Conservation (phyloP, 495 filamentous ascomycete genomes). For the Talaromyces ruber region DNA sequence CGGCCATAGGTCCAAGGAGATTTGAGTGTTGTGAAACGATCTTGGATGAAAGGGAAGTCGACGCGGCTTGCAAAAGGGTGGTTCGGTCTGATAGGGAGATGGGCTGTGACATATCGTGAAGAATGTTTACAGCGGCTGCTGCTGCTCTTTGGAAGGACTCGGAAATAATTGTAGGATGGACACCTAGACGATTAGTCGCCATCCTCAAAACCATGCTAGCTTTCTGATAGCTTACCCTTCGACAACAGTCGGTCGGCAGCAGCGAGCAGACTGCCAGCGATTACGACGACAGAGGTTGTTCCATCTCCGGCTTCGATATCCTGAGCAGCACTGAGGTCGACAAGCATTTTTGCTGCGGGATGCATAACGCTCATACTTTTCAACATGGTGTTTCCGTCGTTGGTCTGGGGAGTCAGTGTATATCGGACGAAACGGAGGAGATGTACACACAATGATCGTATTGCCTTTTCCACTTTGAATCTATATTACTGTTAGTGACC, state of each 20-base stretch:
- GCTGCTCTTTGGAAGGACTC: constrained; percentile 96
- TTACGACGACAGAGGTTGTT: constrained; percentile 96
- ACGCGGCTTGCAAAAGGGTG: constrained; percentile 90
- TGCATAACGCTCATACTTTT: constrained; percentile 99
- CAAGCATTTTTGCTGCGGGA: constrained; percentile 96
- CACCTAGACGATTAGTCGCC: constrained; percentile 30
- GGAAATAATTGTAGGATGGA: constrained; percentile 95
- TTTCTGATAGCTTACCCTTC: constrained; percentile 50
- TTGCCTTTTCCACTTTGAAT: constrained; percentile 94
- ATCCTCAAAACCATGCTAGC: background rate
- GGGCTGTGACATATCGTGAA: constrained; percentile 92
- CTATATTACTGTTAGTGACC: constrained; percentile 26
- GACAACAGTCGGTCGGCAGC: constrained; percentile 81
- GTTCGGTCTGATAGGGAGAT: constrained; percentile 81
- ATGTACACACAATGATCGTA: constrained; percentile 68
- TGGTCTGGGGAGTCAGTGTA: constrained; percentile 51
- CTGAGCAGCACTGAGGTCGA: constrained; percentile 92
- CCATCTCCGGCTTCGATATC: constrained; percentile 98
- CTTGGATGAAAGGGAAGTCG: constrained; percentile 95
- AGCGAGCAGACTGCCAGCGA: constrained; percentile 87
- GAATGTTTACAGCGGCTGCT: constrained; percentile 73
- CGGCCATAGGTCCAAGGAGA: constrained; percentile 89
- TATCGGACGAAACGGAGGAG: constrained; percentile 7
- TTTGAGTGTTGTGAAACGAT: constrained; percentile 95
- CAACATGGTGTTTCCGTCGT: constrained; percentile 98